phyloP scores from a whole-genome alignment of 495 filamentous ascomycete species.

The Neurospora sp. region DNA sequence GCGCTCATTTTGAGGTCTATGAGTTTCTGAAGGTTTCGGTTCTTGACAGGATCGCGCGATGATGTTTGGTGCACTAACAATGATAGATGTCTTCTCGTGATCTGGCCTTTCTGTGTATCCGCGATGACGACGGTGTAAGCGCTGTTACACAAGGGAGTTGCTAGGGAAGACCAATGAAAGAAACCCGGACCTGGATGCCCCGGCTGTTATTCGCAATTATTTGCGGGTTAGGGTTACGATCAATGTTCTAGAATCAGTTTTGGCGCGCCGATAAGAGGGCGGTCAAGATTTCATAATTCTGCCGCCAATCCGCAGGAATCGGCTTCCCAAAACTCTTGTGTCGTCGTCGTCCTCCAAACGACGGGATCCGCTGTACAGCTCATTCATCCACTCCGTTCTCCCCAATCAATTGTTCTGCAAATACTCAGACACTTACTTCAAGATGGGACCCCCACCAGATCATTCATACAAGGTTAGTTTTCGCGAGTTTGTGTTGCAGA shows the following conservation, averaged over 20 bases:
- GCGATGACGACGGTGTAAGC: background rate
- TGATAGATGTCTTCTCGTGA: background rate
- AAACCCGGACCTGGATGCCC: background rate
- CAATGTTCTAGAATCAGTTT: background rate
- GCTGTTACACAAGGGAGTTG: background rate
- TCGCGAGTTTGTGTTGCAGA: background rate
- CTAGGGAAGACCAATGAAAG: background rate
- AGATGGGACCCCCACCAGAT: background rate
- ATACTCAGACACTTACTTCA: background rate
- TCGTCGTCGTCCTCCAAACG: background rate
- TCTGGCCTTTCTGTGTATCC: background rate
- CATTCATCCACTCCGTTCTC: background rate
- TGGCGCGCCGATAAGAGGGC: background rate
- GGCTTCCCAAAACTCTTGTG: background rate
- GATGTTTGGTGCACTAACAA: background rate
- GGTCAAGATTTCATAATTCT: background rate
- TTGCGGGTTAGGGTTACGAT: background rate
- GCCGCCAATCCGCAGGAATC: background rate
- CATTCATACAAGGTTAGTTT: background rate
- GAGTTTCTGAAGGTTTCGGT: background rate
- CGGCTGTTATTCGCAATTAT: background rate
- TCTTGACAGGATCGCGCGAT: background rate
- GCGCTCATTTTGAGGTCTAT: conserved; percentile 12
- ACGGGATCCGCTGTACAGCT: background rate
- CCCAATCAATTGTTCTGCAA: background rate